phyloP scores from a whole-genome alignment of 768 basidiomycete genomes.

The Leucocoprinus sp. region DNA sequence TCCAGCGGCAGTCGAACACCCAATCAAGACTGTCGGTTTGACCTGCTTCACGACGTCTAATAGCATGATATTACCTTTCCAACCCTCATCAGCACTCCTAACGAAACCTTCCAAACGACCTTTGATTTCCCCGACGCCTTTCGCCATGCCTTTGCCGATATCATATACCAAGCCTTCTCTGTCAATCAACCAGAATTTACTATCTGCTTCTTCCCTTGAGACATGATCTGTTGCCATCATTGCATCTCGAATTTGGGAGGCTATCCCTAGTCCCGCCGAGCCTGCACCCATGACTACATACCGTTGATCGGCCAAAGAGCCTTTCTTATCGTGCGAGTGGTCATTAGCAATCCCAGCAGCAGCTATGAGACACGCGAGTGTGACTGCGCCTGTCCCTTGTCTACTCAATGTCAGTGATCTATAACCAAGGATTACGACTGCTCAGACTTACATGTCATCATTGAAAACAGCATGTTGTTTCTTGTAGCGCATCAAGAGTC shows the following conservation, averaged over 20 bases:
- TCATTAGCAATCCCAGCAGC: slow-evolving; percentile 54
- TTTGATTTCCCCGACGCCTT: slow-evolving; percentile 24
- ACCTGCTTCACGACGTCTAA: slow-evolving; percentile 64
- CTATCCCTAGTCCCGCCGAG: slow-evolving; percentile 76
- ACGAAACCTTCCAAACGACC: slow-evolving; percentile 46
- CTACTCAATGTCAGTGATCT: slow-evolving; percentile 29
- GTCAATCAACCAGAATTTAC: slow-evolving; percentile 69
- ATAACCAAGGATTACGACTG: too few species aligned
- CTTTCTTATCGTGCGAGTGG: slow-evolving; percentile 24
- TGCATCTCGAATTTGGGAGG: slow-evolving; percentile 68
- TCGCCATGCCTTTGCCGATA: slow-evolving; percentile 15
- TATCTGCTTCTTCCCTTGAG: slow-evolving; percentile 48
- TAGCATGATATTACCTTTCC: slow-evolving; percentile 46
- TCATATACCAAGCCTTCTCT: slow-evolving; percentile 27
- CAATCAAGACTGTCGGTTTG: slow-evolving; percentile 77
- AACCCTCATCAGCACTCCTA: slow-evolving; percentile 47
- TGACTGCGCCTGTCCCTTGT: slow-evolving; percentile 72
- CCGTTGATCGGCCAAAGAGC: slow-evolving; percentile 57
- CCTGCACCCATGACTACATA: slow-evolving; percentile 76
- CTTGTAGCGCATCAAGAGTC: slow-evolving; percentile 56
- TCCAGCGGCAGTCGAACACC: slow-evolving; percentile 70
- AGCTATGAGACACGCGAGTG: slow-evolving; percentile 59
- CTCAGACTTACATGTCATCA: slow-evolving; percentile 71
- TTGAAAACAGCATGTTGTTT: slow-evolving; percentile 69
- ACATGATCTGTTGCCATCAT: slow-evolving; percentile 50